Conservation (phyloP, 2,329 filamentous ascomycete genomes). For the Ophiosphaerella korrae region DNA sequence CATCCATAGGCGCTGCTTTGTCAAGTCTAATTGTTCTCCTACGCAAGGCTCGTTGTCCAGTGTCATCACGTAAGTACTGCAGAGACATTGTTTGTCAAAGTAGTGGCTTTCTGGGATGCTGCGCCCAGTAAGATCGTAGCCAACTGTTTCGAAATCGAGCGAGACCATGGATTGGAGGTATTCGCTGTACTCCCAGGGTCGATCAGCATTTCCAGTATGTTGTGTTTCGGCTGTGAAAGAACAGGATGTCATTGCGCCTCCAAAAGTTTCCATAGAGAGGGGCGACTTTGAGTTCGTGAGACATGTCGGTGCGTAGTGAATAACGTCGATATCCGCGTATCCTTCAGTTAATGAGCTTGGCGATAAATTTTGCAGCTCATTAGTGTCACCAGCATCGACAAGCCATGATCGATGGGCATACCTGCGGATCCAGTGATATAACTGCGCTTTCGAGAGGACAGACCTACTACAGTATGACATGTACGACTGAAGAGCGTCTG, state of each 20-base stretch:
- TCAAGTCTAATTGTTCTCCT: slow-evolving; percentile 23
- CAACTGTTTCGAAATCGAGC: slow-evolving; percentile 41
- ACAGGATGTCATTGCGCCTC: slow-evolving; percentile 37
- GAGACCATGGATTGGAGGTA: slow-evolving; percentile 29
- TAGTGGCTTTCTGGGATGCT: slow-evolving; percentile 29
- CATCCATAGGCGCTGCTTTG: slow-evolving; percentile 39
- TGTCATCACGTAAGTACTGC: slow-evolving; percentile 24
- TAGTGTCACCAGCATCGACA: slow-evolving; percentile 38
- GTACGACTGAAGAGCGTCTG: slow-evolving; percentile 31
- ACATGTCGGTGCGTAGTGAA: slow-evolving; percentile 36
- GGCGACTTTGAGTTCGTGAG: slow-evolving; percentile 24
- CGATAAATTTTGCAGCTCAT: slow-evolving; percentile 29
- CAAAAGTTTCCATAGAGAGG: slow-evolving; percentile 32
- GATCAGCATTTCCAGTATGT: slow-evolving; percentile 39
- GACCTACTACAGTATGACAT: slow-evolving; percentile 37
- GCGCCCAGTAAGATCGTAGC: slow-evolving; percentile 32
- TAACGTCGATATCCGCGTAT: slow-evolving; percentile 28
- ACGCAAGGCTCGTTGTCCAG: slow-evolving; percentile 23
- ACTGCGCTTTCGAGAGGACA: slow-evolving; percentile 41
- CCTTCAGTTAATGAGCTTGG: slow-evolving; percentile 32
- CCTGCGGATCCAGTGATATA: slow-evolving; percentile 34
- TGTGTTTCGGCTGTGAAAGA: slow-evolving; percentile 31
- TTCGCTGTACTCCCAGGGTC: slow-evolving; percentile 43
- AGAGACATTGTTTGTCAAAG: slow-evolving; percentile 44
- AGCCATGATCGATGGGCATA: slow-evolving; percentile 42